Conservation (phyloP, 176 grass and related monocot species). For the Aegilops speltoides region DNA sequence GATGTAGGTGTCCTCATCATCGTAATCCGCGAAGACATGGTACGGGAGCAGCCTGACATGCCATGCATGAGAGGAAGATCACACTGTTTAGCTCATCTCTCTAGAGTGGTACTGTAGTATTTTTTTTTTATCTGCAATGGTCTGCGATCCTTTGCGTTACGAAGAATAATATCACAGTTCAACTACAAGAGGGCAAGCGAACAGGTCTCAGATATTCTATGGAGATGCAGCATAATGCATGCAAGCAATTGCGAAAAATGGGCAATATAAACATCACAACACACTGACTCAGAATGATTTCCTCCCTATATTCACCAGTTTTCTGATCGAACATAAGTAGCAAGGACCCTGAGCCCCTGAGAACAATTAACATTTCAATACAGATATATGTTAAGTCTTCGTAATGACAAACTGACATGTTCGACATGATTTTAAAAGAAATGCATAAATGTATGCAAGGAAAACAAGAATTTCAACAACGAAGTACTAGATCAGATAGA, state of each 20-base stretch:
- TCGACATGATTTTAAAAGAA: background rate
- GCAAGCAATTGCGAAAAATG: background rate
- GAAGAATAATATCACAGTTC: background rate
- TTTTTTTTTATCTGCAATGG: background rate
- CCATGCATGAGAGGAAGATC: background rate
- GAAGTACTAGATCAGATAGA: background rate
- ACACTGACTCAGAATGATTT: background rate
- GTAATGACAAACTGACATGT: background rate
- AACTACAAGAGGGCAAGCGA: background rate
- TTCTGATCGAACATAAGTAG: background rate
- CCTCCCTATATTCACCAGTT: background rate
- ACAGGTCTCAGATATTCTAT: background rate
- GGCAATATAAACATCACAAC: background rate
- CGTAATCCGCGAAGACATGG: conserved; percentile 39
- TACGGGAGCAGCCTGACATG: conserved; percentile 42
- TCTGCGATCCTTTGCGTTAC: background rate
- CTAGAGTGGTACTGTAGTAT: background rate
- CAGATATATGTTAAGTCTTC: background rate
- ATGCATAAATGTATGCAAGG: background rate
- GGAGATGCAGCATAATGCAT: background rate
- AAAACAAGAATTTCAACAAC: background rate
- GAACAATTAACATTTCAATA: background rate
- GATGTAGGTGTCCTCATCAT: background rate
- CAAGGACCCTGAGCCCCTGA: background rate
- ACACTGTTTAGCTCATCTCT: background rate